These are phyloP conservation scores for Pythium dissimile DNA, from an alignment of 352 stramenopile species.

Conservation along the genomic window DNA sequence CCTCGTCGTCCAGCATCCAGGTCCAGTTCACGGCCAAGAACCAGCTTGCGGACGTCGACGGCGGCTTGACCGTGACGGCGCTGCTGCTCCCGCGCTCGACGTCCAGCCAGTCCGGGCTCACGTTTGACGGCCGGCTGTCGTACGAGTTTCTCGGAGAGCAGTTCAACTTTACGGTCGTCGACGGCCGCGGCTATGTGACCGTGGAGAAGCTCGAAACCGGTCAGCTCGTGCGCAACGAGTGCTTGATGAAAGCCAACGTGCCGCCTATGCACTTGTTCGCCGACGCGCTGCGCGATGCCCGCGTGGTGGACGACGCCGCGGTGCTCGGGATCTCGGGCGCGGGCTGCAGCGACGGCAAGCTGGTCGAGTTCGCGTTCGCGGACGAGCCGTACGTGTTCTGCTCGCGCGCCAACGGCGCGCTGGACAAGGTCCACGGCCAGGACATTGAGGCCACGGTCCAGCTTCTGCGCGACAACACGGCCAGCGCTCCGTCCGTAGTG, in stretches of 20 bases:
- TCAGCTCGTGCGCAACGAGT: background rate
- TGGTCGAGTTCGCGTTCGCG: constrained; percentile 11
- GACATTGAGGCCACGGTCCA: constrained; percentile 5
- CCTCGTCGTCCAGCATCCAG: background rate
- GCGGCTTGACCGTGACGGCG: background rate
- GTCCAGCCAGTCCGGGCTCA: background rate
- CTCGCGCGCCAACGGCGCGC: background rate
- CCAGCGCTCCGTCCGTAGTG: background rate
- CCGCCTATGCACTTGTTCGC: background rate
- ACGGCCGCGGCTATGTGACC: background rate
- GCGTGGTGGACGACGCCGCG: background rate
- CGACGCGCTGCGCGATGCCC: background rate
- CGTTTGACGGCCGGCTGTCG: background rate
- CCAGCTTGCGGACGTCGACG: background rate
- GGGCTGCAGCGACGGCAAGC: constrained; percentile 1
- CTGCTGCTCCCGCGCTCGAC: background rate
- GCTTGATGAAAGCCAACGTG: background rate
- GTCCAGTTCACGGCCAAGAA: background rate
- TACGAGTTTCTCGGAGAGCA: constrained; percentile 1
- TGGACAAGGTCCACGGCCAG: constrained; percentile 1
- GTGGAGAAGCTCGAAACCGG: background rate
- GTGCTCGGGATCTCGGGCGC: background rate
- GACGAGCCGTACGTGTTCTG: constrained; percentile 14
- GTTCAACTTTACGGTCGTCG: constrained; percentile 3
- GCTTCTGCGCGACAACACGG: background rate